phyloP scores from a whole-genome alignment of 1,284 basidiomycete genomes.

The Lignosus rhinocerotis region DNA sequence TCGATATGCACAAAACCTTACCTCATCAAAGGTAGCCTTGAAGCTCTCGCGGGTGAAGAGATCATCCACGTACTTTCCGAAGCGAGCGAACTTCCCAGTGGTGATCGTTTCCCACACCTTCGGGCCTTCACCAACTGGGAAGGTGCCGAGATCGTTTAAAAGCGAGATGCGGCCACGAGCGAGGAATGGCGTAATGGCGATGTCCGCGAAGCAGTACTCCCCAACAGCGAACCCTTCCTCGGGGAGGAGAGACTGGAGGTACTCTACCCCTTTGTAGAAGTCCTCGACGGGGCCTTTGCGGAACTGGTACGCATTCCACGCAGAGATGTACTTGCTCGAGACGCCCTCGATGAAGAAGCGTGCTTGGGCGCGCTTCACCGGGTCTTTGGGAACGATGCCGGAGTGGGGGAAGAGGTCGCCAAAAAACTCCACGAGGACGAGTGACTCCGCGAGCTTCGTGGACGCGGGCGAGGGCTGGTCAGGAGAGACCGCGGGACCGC shows the following conservation, averaged over 20 bases:
- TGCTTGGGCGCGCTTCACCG: conserved; percentile 51
- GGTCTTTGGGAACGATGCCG: conserved; percentile 49
- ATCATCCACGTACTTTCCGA: conserved; percentile 9
- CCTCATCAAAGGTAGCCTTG: neutral
- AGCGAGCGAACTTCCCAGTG: conserved; percentile 27
- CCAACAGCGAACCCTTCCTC: conserved; percentile 31
- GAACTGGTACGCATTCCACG: conserved; percentile 27
- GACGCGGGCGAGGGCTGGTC: conserved; percentile 50
- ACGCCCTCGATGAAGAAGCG: conserved; percentile 59
- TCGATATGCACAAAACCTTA: neutral
- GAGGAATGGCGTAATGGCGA: conserved; percentile 41
- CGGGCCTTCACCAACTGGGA: conserved; percentile 28
- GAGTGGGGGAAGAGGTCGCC: conserved; percentile 50
- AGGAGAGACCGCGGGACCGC: neutral
- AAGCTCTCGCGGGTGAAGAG: neutral
- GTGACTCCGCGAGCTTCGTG: conserved; percentile 57
- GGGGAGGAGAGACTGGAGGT: conserved; percentile 34
- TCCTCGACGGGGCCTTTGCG: conserved; percentile 40
- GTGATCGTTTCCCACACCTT: conserved; percentile 26
- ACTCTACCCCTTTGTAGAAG: conserved; percentile 35
- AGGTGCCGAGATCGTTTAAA: conserved; percentile 32
- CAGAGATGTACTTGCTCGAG: conserved; percentile 43
- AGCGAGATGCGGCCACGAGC: conserved; percentile 27
- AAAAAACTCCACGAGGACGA: conserved; percentile 59
- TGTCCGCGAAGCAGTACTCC: conserved; percentile 50